Evolutionary conservation across 2,329 filamentous ascomycete species (phyloP).

Genomic region (Fusarium staphyleae): DNA sequence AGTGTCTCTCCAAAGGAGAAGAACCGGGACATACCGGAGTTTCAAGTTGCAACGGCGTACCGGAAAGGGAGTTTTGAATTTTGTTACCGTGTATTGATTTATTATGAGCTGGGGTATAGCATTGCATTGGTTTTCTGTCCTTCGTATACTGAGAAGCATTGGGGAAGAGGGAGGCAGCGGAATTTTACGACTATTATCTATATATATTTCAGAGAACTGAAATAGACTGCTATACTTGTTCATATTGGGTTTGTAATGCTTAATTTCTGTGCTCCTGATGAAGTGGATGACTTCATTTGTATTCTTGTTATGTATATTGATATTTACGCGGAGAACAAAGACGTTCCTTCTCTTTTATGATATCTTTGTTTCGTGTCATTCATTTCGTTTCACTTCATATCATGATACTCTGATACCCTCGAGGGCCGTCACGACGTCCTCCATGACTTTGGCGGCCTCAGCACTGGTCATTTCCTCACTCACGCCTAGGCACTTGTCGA

Average conservation of each 20-base stretch:
- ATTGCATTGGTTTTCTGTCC: slow-evolving; percentile 23
- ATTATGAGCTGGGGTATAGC: slow-evolving; percentile 16
- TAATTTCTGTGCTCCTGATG: background rate
- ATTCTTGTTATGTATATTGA: no score
- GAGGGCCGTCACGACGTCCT: slow-evolving; percentile 50
- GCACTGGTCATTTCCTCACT: slow-evolving; percentile 48
- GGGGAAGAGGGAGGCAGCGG: slow-evolving; percentile 25
- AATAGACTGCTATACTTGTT: slow-evolving; percentile 32
- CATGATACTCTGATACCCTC: slow-evolving; percentile 48
- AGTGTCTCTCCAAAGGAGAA: slow-evolving; percentile 1
- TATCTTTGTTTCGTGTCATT: background rate
- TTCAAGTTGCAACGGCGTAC: slow-evolving; percentile 38
- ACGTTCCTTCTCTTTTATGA: background rate
- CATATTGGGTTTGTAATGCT: slow-evolving; percentile 1
- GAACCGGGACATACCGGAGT: slow-evolving; percentile 25
- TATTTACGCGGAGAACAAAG: no score
- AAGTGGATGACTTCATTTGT: no score
- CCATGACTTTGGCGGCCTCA: slow-evolving; percentile 52
- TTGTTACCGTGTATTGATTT: slow-evolving; percentile 34
- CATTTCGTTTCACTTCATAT: background rate
- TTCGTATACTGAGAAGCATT: slow-evolving; percentile 16
- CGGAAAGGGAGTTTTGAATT: slow-evolving; percentile 26
- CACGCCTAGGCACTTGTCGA: slow-evolving; percentile 51
- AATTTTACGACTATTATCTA: slow-evolving; percentile 33
- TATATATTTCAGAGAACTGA: slow-evolving; percentile 35